Base-by-base conservation (phyloP, 2,329 filamentous ascomycete genomes). In the Sporothrix inflata region DNA sequence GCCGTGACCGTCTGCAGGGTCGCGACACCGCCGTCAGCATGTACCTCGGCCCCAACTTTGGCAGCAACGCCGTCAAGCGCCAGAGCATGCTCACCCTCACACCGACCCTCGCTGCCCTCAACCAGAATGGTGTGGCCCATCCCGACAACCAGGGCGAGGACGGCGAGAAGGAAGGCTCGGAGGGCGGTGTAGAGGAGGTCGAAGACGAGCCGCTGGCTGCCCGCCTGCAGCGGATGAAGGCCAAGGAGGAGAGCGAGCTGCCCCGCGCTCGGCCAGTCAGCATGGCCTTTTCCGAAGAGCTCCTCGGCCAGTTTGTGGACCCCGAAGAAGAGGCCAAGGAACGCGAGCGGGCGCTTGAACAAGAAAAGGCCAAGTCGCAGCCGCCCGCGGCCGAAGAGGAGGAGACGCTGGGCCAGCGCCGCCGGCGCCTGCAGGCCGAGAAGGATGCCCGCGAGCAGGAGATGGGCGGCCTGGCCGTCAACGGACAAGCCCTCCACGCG, bases 401-500 rank as follows among this genome's bases (percentile, higher is more conserved):
- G 76, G 93, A 96, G 78, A 95, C 93, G 0, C 84, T 96, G 0
- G 93, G 92, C 11, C 92, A 95, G 79, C 89, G 93, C 12, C 89
- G 92, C 0, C 89, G 89, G 38, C 88, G 93, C 34, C 84, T 96
- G 1, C 92, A 94, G 79, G 89, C 90, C 7, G 89, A 91, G 77
- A 85, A 85, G 34, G 90, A 92, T 80, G 90, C 90, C 7, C 86
- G 88, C 38, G 86, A 88, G 74, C 82, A 84, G 55, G 87, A 87
- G 75, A 87, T 88, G 79, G 47, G 70, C 21, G 67, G 71, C 34
- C 76, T 75, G 6, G 73, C 73, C 21, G 73, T 78, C 14, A 79
- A 77, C 24, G 71, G 61, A 51, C 74, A 72, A 49, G 68, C 74
- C 6, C 30, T 78, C 73, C 78, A 65, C 75, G 73, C 72, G 4